phyloP scores from a whole-genome alignment of 768 basidiomycete species.

The Lactarius hatsudake region DNA sequence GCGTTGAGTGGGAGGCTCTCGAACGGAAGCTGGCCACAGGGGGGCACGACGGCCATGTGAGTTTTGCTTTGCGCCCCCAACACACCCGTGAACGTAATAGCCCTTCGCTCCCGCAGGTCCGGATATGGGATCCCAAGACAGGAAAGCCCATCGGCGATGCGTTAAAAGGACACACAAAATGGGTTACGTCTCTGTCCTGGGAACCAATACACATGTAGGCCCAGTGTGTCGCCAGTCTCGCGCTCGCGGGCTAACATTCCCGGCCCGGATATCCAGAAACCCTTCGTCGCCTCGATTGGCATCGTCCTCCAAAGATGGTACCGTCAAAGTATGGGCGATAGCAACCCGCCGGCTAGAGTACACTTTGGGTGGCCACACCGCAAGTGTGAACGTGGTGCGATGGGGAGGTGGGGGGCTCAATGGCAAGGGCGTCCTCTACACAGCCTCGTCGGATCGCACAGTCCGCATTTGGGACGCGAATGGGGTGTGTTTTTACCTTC shows the following conservation, averaged over 20 bases:
- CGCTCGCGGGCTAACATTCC: background rate
- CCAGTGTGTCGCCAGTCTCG: slow-evolving; percentile 6
- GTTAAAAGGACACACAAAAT: slow-evolving; percentile 91
- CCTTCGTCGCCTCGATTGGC: slow-evolving; percentile 77
- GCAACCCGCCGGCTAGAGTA: slow-evolving; percentile 70
- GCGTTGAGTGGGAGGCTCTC: slow-evolving; percentile 95
- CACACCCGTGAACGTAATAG: background rate
- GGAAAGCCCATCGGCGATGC: slow-evolving; percentile 88
- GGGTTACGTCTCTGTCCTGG: slow-evolving; percentile 94
- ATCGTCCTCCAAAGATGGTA: slow-evolving; percentile 94
- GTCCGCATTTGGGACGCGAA: slow-evolving; percentile 93
- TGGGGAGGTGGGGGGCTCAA: slow-evolving; percentile 87
- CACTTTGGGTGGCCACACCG: slow-evolving; percentile 88
- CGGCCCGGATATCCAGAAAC: slow-evolving; percentile 49
- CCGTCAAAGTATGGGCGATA: slow-evolving; percentile 92
- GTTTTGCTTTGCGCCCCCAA: slow-evolving; percentile 26
- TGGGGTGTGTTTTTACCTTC: slow-evolving; percentile 41
- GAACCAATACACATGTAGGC: slow-evolving; percentile 91
- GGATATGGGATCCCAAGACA: slow-evolving; percentile 91
- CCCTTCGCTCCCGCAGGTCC: slow-evolving; percentile 43
- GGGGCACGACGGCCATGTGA: slow-evolving; percentile 88
- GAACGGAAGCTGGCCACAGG: slow-evolving; percentile 90
- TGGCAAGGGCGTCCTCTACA: slow-evolving; percentile 77
- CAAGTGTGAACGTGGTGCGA: slow-evolving; percentile 90
- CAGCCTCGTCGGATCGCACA: slow-evolving; percentile 91